Evolutionary conservation across 139 green algal species (phyloP).

Genomic region (Pseudopediastrum boryanum): DNA sequence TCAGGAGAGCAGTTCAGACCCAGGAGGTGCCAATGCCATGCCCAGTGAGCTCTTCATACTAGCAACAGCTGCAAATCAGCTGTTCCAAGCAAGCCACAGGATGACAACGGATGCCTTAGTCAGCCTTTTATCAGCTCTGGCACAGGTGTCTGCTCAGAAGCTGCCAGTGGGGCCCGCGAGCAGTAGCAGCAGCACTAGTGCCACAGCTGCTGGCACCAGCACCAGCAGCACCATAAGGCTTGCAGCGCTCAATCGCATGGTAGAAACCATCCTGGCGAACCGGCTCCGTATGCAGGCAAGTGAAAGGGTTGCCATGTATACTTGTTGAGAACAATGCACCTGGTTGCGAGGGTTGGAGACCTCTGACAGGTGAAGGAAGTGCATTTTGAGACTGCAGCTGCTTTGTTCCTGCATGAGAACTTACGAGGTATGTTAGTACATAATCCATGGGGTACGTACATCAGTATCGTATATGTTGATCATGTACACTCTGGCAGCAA

Average conservation of each 20-base stretch:
- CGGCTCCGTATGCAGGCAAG: conserved; percentile 38
- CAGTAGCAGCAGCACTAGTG: not conserved
- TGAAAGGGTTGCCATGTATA: too few species aligned
- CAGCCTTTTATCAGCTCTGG: conserved; percentile 56
- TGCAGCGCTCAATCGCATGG: conserved; percentile 20
- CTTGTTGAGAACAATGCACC: too few species aligned
- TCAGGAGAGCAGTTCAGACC: too few species aligned
- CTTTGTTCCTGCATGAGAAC: too few species aligned
- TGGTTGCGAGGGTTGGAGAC: too few species aligned
- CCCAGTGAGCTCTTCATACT: conserved; percentile 64
- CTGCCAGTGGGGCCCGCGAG: not conserved
- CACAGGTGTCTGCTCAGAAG: conserved; percentile 47
- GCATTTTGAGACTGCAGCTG: too few species aligned
- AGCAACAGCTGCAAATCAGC: conserved; percentile 56
- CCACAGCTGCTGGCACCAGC: not conserved
- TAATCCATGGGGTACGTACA: too few species aligned
- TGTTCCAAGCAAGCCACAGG: conserved; percentile 68
- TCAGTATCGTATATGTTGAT: too few species aligned
- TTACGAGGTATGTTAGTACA: too few species aligned
- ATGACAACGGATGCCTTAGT: conserved; percentile 73
- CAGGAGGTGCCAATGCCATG: not conserved
- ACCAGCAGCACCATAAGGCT: not conserved
- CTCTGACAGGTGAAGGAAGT: too few species aligned
- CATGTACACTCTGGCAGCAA: too few species aligned
- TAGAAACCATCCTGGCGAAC: conserved; percentile 75